phyloP scores from a whole-genome alignment of 306 rosid species.

The Lotus japonicus region DNA sequence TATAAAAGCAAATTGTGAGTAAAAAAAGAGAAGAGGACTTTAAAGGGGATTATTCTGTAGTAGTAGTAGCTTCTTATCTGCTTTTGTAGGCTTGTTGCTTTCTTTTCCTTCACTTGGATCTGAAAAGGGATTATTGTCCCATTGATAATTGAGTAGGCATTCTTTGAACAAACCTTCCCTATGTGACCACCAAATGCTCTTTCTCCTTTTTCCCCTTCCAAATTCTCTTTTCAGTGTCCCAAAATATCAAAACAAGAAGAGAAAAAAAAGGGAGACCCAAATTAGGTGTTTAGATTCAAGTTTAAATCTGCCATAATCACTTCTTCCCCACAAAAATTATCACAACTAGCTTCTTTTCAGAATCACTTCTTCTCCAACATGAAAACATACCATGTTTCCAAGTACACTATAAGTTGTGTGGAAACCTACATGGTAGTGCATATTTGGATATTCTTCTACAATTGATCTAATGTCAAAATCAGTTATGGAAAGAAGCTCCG shows the following conservation, averaged over 20 bases:
- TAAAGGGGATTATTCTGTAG: slow-evolving; percentile 21
- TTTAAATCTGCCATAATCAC: no score
- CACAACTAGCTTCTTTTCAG: no score
- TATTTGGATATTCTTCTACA: no score
- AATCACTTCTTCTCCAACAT: no score
- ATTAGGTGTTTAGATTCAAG: neutral
- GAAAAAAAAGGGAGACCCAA: slow-evolving; percentile 10
- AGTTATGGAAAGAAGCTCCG: no score
- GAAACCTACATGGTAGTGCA: no score
- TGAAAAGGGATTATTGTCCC: slow-evolving; percentile 29
- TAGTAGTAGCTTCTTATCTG: slow-evolving; percentile 23
- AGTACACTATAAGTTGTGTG: no score
- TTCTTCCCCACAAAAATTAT: no score
- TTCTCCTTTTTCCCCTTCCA: slow-evolving; percentile 4
- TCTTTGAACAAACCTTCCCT: slow-evolving; percentile 10
- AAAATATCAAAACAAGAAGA: neutral
- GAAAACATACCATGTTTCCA: no score
- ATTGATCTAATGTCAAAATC: no score
- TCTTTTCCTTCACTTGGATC: slow-evolving; percentile 21
- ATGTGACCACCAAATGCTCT: slow-evolving; percentile 8
- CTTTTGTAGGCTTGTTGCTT: slow-evolving; percentile 19
- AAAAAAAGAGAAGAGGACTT: slow-evolving; percentile 19
- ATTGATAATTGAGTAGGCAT: slow-evolving; percentile 22
- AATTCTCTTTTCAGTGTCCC: neutral
- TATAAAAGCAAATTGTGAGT: slow-evolving; percentile 3